phyloP scores from a whole-genome alignment of 2,329 filamentous ascomycete species.

The Thielaviopsis euricoi region DNA sequence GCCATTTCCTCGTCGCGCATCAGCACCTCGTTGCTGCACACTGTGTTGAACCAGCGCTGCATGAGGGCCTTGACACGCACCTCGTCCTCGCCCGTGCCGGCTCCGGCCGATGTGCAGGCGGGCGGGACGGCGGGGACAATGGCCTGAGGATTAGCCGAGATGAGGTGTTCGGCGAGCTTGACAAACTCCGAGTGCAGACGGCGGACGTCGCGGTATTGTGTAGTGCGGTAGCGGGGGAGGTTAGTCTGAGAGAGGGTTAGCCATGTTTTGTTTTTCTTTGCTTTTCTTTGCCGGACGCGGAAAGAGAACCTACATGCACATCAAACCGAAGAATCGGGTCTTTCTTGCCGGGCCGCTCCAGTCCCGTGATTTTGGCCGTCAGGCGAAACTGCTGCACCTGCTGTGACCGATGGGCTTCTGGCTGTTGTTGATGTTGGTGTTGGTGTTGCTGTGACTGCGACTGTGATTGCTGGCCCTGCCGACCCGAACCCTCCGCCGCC shows the following conservation, averaged over 20 bases:
- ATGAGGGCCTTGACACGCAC: slow-evolving; percentile 70
- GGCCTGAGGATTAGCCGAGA: slow-evolving; percentile 93
- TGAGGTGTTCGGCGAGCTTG: slow-evolving; percentile 89
- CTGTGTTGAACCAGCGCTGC: slow-evolving; percentile 88
- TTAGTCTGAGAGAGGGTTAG: slow-evolving; percentile 52
- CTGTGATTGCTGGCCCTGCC: neutral
- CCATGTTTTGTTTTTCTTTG: no score
- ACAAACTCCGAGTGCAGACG: slow-evolving; percentile 90
- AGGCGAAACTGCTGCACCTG: slow-evolving; percentile 58
- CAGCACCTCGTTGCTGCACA: slow-evolving; percentile 80
- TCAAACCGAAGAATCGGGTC: slow-evolving; percentile 91
- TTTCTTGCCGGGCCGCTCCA: slow-evolving; percentile 88
- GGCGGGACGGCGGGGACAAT: slow-evolving; percentile 88
- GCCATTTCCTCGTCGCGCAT: slow-evolving; percentile 96
- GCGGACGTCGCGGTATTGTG: slow-evolving; percentile 93
- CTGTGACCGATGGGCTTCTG: slow-evolving; percentile 12
- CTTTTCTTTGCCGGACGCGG: neutral
- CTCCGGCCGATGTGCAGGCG: slow-evolving; percentile 84
- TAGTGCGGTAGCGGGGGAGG: slow-evolving; percentile 93
- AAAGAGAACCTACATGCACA: slow-evolving; percentile 57
- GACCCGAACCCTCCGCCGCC: slow-evolving; percentile 9
- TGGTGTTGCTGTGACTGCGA: neutral
- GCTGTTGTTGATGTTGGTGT: neutral
- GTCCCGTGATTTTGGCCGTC: slow-evolving; percentile 83
- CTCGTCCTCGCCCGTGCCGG: slow-evolving; percentile 93